Base-by-base conservation (phyloP, 495 filamentous ascomycete species). In the Aspergillus haitiensis region DNA sequence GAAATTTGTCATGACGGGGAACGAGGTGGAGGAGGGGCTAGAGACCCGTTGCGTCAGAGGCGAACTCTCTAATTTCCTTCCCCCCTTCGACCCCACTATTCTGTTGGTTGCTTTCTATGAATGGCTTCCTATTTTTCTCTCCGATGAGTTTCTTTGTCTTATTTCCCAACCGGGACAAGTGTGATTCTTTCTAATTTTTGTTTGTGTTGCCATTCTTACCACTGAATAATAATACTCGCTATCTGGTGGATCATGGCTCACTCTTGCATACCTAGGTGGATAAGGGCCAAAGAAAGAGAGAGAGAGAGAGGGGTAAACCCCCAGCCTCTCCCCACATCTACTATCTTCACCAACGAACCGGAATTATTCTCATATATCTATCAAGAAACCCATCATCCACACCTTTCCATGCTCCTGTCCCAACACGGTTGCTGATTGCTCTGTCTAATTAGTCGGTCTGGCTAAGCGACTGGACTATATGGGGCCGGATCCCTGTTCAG, bases 1-100 rank as follows among this genome's bases (percentile, higher is more conserved):
- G 42, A 32, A 50, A 66, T 67, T 67, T 63, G 64, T 67, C 64
- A 67, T 63, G 58, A 57, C 34, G 51, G 55, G 53, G 36, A 34
- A 39, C 21, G 58, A 48, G 49, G 5, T 32, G 37, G 11, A 40
- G 37, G 54, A 56, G 32, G 42, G 54, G 31, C 52, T 12, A 18
- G 31, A 57, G 32, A 34, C 5, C 13, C 27, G 8, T 62, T 60
- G 44, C 56, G 64, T 62, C 64, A 62, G 52, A 13, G 55, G 31
- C 15, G 36, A 46, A 45, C 42, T 53, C 31, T 53, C 21, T 27
- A 27, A 27, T 27, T 27, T 37, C 44, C 55, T 16, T 10, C 4
- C n/a, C 8, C 11, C 12, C n/a, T 6, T 40, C 51, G 16, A 40
- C 34, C n/a, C 16, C 44, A 49, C 32, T n/a, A 10, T 39, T 39